A percentile compares a stretch with the other conserved stretches of the same genome.
These are phyloP conservation scores for Camelina sativa DNA, from an alignment of 345 rosid species.

Conservation along the genomic window DNA sequence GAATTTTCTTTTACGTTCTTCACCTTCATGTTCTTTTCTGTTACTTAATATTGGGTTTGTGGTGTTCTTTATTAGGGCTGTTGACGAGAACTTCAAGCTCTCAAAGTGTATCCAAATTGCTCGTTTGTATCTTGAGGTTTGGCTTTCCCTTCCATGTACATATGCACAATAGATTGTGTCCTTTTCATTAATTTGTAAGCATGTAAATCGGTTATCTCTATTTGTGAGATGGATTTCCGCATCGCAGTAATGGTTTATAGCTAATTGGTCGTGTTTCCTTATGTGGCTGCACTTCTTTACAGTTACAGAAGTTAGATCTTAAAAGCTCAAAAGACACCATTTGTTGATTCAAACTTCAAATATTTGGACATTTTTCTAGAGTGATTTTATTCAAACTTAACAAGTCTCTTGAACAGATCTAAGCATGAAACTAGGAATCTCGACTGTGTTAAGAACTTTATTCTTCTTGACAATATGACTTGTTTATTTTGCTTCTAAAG, in stretches of 20 bases:
- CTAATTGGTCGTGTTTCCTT: not conserved
- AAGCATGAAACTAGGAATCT: not conserved
- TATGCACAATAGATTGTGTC: conserved; percentile 1
- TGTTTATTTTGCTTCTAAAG: not conserved
- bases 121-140: conserved; percentile 94
- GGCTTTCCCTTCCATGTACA: conserved; percentile 24
- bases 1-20: not conserved
- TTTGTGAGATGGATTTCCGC: not conserved
- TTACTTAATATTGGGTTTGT: conserved; percentile 29
- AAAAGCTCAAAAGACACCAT: conserved; percentile 4
- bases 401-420: conserved; percentile 23
- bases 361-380: not conserved
- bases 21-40: not conserved
- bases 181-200: conserved; percentile 13
- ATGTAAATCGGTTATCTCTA: not conserved
- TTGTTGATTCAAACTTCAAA: not conserved
- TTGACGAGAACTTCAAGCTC: conserved; percentile 83
- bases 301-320: not conserved
- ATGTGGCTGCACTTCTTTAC: not conserved
- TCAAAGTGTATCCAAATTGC: conserved; percentile 98
- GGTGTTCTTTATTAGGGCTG: conserved; percentile 57
- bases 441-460: not conserved
- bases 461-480: not conserved
- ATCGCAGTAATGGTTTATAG: not conserved
- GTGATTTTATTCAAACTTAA: not conserved